Percentiles rank a stretch among this genome's conserved stretches.
Conservation (phyloP, 768 basidiomycete genomes). For the Boletellus sp. region DNA sequence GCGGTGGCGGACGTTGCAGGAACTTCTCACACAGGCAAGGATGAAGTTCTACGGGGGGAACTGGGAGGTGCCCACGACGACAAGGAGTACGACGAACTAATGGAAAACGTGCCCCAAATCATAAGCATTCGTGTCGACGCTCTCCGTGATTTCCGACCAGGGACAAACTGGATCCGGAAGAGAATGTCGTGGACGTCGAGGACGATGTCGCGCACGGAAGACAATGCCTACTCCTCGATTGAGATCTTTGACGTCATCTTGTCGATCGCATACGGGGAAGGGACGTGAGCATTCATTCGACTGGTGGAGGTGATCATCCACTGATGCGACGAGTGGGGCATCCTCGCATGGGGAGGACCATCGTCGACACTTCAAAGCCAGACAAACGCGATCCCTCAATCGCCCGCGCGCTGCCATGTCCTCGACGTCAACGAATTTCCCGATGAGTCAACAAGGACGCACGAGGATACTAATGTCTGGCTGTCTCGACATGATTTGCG, state of each 20-base stretch:
- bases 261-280: conserved; percentile 12
- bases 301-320: conserved; percentile 4
- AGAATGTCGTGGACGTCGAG: conserved; percentile 5
- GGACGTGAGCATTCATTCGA: not conserved
- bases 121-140: conserved; percentile 7
- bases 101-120: conserved; percentile 1
- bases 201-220: conserved; percentile 6
- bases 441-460: conserved; percentile 1
- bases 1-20: no score
- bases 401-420: conserved; percentile 16
- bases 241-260: conserved; percentile 11
- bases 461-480: conserved; percentile 15
- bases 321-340: conserved; percentile 22
- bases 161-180: no score
- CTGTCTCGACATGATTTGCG: conserved; percentile 14
- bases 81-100: not conserved
- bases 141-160: conserved; percentile 7
- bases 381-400: conserved; percentile 11
- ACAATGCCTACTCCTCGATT: conserved; percentile 2
- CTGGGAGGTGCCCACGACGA: no score
- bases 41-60: no score
- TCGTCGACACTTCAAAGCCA: conserved; percentile 12
- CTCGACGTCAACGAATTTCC: conserved; percentile 5
- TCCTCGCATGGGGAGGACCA: conserved; percentile 21
- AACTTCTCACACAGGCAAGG: no score